Conservation (phyloP, 495 filamentous ascomycete genomes). For the Recurvomyces mirabilis region DNA sequence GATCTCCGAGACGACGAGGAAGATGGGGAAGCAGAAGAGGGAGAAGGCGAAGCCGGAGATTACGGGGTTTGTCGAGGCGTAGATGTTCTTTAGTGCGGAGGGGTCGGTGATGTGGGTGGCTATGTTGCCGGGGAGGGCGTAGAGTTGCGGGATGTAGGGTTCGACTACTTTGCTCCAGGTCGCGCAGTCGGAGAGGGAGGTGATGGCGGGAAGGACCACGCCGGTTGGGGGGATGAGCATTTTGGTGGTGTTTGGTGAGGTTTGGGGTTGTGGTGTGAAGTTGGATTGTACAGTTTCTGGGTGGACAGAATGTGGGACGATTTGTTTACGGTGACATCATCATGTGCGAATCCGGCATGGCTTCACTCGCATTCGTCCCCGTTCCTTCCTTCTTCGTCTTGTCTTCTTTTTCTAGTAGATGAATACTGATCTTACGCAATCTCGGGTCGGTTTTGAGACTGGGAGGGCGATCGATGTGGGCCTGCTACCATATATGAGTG, state of each 20-base stretch:
- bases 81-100: slow-evolving; percentile 51
- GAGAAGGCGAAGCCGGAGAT: slow-evolving; percentile 64
- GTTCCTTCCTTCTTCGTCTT: too few relatives aligned
- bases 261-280: background rate
- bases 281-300: background rate
- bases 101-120: slow-evolving; percentile 44
- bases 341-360: too few relatives aligned
- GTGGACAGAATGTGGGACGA: too few relatives aligned
- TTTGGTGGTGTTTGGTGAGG: background rate
- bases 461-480: too few relatives aligned
- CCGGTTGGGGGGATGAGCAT: slow-evolving; percentile 20
- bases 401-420: too few relatives aligned
- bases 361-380: too few relatives aligned
- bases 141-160: slow-evolving; percentile 70
- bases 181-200: slow-evolving; percentile 57
- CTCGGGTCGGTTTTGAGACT: too few relatives aligned
- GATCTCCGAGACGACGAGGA: slow-evolving; percentile 65
- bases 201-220: slow-evolving; percentile 49
- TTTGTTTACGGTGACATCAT: too few relatives aligned
- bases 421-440: too few relatives aligned
- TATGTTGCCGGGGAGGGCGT: slow-evolving; percentile 54
- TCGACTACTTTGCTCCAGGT: slow-evolving; percentile 59
- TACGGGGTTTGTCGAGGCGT: slow-evolving; percentile 79
- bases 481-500: too few relatives aligned
- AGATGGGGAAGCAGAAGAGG: slow-evolving; percentile 52